phyloP scores from a whole-genome alignment of 257 asterid species.

The Nicotiana paniculata region DNA sequence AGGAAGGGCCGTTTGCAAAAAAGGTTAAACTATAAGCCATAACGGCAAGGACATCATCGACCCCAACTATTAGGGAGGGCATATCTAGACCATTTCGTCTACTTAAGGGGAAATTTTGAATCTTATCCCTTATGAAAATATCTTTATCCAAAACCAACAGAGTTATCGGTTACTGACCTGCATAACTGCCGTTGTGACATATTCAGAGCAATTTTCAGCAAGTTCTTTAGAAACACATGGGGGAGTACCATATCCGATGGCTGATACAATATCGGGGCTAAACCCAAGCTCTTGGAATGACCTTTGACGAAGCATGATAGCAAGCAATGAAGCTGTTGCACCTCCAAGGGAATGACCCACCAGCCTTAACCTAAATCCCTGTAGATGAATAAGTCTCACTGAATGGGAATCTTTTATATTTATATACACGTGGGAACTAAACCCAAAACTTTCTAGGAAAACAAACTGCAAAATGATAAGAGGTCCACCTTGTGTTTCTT shows the following conservation, averaged over 20 bases:
- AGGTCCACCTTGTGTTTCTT: constrained; percentile 66
- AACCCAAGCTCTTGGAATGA: constrained; percentile 75
- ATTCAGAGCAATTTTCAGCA: constrained; percentile 81
- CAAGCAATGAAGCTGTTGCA: constrained; percentile 84
- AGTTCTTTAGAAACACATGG: constrained; percentile 91
- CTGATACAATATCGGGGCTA: constrained; percentile 72
- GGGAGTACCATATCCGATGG: constrained; percentile 79
- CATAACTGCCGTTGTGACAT: constrained; percentile 84
- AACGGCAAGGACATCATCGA: too few relatives aligned
- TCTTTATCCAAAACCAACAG: neutral
- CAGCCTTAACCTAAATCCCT: constrained; percentile 98
- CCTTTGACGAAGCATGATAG: constrained; percentile 76
- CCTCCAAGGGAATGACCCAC: constrained; percentile 99
- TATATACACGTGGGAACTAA: neutral
- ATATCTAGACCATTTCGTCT: too few relatives aligned
- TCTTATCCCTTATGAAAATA: neutral
- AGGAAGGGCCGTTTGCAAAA: too few relatives aligned
- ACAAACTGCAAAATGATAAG: neutral
- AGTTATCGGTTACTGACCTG: constrained; percentile 37
- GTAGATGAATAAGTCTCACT: constrained; percentile 48
- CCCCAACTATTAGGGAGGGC: too few relatives aligned
- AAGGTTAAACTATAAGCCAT: too few relatives aligned
- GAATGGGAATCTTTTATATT: neutral
- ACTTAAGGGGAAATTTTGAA: too few relatives aligned
- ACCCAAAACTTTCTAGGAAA: neutral